Evolutionary conservation across 371 early-diverging fungal genomes (phyloP), one percentile per base, ranked within the genome.

Genomic region (Batkoa obscura): DNA sequence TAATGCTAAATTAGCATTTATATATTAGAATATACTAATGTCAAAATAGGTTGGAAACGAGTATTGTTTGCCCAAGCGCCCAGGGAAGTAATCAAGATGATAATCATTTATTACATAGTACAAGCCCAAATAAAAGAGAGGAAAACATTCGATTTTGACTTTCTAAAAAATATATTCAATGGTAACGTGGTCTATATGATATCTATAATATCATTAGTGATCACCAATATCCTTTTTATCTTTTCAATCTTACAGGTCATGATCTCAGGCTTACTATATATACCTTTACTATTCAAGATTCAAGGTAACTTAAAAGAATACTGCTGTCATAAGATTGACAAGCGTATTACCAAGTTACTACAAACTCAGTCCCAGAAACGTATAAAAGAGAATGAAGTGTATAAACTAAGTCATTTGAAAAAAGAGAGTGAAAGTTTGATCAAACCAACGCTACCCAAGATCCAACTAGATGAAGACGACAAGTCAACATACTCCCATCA

Each of bases 261-360:
- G 1, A 36, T 72, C n/a, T 86, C 89, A 2, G 66, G 70, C 33
- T 42, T 86, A 36, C 43, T 88, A n/a, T 91, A 91, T 63, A 70
- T 91, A 32, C 88, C 88, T 3, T 68, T 91, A 47, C 66, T 87
- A 54, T 79, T 74, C 60, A 72, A 75, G 36, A 86, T 91, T 51
- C 80, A 78, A 37, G 92, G 92, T 33, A 91, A 89, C 62, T 69
- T 91, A 52, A 91, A 91, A 62, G 92, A 91, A 63, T 91, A 82
- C 61, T 86, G 86, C 59, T 87, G 87, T 60, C 86, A 88, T 68
- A 86, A 85, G 65, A 82, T 91, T 46, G 92, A 89, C 67, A 91
- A 89, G 64, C 68, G 88, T 12, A 55, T 55, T 23, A 43, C 55
- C 2, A 31, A 55, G 33, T 43, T 55, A 32, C 39, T 55, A 3